A percentile compares a stretch with the other conserved stretches of the same genome.
These are phyloP conservation scores for Glomus cerebriforme DNA, from an alignment of 192 early-diverging fungal species.

Conservation along the genomic window DNA sequence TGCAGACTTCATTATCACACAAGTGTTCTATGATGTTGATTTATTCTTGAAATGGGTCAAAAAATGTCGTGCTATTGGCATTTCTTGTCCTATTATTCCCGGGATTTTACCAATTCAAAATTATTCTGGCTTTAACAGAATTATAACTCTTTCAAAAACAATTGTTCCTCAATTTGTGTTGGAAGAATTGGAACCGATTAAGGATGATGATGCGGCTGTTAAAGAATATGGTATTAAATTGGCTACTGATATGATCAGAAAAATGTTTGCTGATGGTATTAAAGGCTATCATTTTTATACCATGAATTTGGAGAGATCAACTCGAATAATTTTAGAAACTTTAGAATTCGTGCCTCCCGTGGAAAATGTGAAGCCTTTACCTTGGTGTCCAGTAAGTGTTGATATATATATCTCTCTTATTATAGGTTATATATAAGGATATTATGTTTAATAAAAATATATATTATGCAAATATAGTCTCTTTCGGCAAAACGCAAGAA, in stretches of 20 bases:
- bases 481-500: slow-evolving; percentile 72
- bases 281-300: slow-evolving; percentile 92
- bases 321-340: slow-evolving; percentile 79
- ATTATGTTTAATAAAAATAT: slow-evolving; percentile 7
- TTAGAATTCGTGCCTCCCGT: slow-evolving; percentile 67
- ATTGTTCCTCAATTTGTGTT: slow-evolving; percentile 76
- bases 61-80: slow-evolving; percentile 72
- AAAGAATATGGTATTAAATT: slow-evolving; percentile 89
- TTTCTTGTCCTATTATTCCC: slow-evolving; percentile 79
- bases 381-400: slow-evolving; percentile 76
- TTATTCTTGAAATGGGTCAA: slow-evolving; percentile 80
- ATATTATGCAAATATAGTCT: slow-evolving; percentile 31
- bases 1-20: slow-evolving; percentile 94
- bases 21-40: slow-evolving; percentile 88
- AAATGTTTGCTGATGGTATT: slow-evolving; percentile 53
- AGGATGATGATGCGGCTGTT: slow-evolving; percentile 93
- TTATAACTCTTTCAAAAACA: slow-evolving; percentile 84
- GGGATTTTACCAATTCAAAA: slow-evolving; percentile 96
- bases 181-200: slow-evolving; percentile 84
- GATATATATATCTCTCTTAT: background rate
- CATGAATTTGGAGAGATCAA: slow-evolving; percentile 86
- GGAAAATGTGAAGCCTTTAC: slow-evolving; percentile 68
- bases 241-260: slow-evolving; percentile 75
- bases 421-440: background rate
- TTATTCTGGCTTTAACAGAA: slow-evolving; percentile 86